phyloP scores from a whole-genome alignment of 208 protist species.

The Leishmania arabica region DNA sequence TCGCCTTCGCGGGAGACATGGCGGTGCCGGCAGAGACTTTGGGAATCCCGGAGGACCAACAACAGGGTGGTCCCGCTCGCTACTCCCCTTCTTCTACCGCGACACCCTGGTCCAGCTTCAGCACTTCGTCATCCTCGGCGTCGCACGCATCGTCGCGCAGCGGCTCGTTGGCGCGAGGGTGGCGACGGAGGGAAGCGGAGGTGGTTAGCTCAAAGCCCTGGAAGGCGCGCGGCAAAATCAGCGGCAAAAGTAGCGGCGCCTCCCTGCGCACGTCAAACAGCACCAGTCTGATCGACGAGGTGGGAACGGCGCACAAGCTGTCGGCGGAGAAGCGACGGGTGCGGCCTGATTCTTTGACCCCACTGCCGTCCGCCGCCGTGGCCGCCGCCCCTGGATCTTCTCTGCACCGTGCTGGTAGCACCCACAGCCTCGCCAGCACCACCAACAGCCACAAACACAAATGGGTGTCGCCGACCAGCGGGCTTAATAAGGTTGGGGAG shows the following conservation, averaged over 20 bases:
- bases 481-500: conserved; percentile 23
- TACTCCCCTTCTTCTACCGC: background rate
- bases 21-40: background rate
- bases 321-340: background rate
- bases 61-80: background rate
- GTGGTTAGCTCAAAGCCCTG: background rate
- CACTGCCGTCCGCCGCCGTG: background rate
- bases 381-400: background rate
- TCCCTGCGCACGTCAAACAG: background rate
- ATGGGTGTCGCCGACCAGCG: conserved; percentile 14
- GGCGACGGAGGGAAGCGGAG: conserved; percentile 1
- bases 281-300: background rate
- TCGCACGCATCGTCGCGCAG: conserved; percentile 17
- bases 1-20: conserved; percentile 6
- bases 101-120: conserved; percentile 14
- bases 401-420: conserved; percentile 11
- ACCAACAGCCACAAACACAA: conserved; percentile 10
- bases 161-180: conserved; percentile 2
- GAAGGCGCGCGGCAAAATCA: background rate
- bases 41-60: background rate
- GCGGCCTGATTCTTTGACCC: background rate
- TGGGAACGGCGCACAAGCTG: background rate
- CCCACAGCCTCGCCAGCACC: conserved; percentile 22
- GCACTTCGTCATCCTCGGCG: conserved; percentile 11
- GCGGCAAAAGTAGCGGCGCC: background rate